Conservation (phyloP, 2,329 filamentous ascomycete species). For the Alternaria brassicicola region DNA sequence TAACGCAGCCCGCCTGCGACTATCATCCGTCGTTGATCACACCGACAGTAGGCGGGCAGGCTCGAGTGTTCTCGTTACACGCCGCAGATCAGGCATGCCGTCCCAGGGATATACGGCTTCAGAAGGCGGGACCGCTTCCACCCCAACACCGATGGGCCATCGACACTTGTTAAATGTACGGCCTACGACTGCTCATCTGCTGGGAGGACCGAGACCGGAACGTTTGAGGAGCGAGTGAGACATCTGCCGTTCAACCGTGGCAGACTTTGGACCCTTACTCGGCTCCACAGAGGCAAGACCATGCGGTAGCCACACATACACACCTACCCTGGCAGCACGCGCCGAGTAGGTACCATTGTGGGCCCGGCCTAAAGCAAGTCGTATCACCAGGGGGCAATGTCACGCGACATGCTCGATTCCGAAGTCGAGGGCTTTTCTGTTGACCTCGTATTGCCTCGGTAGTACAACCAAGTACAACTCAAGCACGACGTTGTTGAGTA, state of each 20-base stretch:
- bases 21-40: background rate
- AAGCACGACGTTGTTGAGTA: background rate
- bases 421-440: background rate
- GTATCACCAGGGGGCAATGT: background rate
- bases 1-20: constrained; percentile 2
- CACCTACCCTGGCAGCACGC: background rate
- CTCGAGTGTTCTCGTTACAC: background rate
- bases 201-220: background rate
- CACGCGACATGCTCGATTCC: background rate
- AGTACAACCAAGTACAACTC: background rate
- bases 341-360: constrained; percentile 3
- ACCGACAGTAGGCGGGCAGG: constrained; percentile 12
- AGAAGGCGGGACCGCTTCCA: background rate
- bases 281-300: constrained; percentile 4
- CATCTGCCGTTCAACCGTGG: background rate
- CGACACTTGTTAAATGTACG: background rate
- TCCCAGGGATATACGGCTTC: constrained; percentile 1
- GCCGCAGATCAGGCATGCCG: constrained; percentile 2
- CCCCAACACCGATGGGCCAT: background rate
- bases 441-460: background rate
- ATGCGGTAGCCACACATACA: background rate
- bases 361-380: background rate
- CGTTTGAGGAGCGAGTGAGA: background rate
- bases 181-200: background rate
- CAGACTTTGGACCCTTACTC: background rate